Evolutionary conservation across 2,329 filamentous ascomycete genomes (phyloP), one percentile per base, ranked within the genome.

Genomic region (Alternaria dauci): DNA sequence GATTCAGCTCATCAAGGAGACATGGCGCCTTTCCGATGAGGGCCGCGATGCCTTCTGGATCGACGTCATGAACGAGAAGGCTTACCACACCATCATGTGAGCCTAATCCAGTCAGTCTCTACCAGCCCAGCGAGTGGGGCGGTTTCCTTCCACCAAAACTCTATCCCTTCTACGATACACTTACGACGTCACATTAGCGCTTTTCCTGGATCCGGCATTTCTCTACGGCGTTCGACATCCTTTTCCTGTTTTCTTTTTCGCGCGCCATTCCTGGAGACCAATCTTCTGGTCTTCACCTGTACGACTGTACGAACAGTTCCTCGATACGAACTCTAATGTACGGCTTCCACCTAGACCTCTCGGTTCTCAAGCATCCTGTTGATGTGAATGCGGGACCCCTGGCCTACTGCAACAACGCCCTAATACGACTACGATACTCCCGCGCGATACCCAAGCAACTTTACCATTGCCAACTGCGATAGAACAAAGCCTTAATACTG

Each of bases 71-170:
- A 82, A 85, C 65, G 83, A 86, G 70, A 85, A 83, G 59, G 81
- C 83, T 8, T 86, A 83, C 83, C 83, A 86, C 71, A 86, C 84
- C 14, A 82, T 86, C 26, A 84, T 86, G 81, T 83, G 81, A 20
- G 83, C 44, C 43, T 61, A 74, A 74, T 23, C 18, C 9, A n/a
- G 30, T 18, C 39, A 23, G 43, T 25, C 5, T 38, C 46, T 18
- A 50, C 46, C 20, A 8, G 16, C 14, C 14, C 14, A 50, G 16
- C 8, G 32, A 23, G 20, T 14, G 46, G 32, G 18, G 30, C 26
- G 32, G 56, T 46, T 61, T 60, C 42, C 55, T 60, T 59, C 30
- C 32, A 39, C 36, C 39, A 57, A 36, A 28, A 52, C n/a, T 34
- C 12, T 3, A 23, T 53, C 48, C 39, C 55, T 32, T 56, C 28